Base-by-base conservation (phyloP, 345 rosid species). In the Euclidium syriacum region DNA sequence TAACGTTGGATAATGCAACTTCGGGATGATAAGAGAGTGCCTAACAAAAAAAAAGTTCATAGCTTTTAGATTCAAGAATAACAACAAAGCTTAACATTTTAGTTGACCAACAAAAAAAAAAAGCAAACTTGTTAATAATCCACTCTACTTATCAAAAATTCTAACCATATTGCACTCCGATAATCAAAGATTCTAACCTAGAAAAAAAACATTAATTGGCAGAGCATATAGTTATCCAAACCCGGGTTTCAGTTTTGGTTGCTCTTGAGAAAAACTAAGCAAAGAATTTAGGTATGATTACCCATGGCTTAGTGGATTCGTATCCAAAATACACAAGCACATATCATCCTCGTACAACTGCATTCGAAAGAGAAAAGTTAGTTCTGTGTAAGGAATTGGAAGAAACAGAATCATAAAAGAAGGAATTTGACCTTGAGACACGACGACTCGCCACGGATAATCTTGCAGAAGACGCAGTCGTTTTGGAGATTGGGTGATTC, bases 1-100 rank as follows among this genome's bases (percentile, higher is more conserved):
- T 77, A 92, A 70, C 26, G 86, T 83, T 42, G 90, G 73, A 75
- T 75, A 89, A 77, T 89, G 98, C 38, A 84, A 79, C 65, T 89
- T 92, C 2, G 98, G 96, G 47, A 89, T 81, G 54, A 92, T 81
- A 74, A 92, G 95, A 24, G 95, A 89, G 82, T 92, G 98, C 91
- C 98, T 92, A 30, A n/a, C 25, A 73, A 5, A 18, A 46, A 35
- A 46, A n/a, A 65, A 33, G 11, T n/a, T 39, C 3, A 55, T 14
- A 61, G 18, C 23, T 8, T 24, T 51, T 26, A 40, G 56, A 12
- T 43, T 54, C 25, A 53, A 43, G 24, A 60, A 30, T 10, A 54
- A 52, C n/a, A 7, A 15, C 30, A 25, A 20, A 34, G 23, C 42
- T n/a, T n/a, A n/a, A n/a, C n/a, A n/a, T n/a, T n/a, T n/a, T n/a